Conservation (phyloP, 371 early-diverging fungal species). For the Apophysomyces trapeziformis region DNA sequence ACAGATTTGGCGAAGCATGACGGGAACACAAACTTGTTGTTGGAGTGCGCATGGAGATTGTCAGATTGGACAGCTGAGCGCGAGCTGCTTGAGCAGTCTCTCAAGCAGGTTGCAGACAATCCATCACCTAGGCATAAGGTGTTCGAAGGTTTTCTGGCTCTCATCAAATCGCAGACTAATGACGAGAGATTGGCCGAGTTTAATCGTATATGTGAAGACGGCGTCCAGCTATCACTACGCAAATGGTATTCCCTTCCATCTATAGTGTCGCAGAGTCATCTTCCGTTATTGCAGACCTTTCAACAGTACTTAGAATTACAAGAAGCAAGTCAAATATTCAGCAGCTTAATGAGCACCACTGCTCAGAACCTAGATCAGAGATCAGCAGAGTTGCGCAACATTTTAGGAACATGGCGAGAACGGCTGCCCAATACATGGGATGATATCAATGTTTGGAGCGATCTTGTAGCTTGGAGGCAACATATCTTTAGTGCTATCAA, state of each 20-base stretch:
- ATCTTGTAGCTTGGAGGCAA: conserved; percentile 97
- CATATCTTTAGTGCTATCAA: conserved; percentile 97
- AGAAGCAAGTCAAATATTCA: conserved; percentile 90
- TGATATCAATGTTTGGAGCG: conserved; percentile 97
- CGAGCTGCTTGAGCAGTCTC: conserved; percentile 68
- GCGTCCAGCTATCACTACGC: conserved; percentile 82
- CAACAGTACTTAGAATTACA: conserved; percentile 95
- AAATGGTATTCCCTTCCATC: conserved; percentile 89
- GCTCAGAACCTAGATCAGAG: conserved; percentile 82
- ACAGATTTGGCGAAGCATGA: conserved; percentile 93
- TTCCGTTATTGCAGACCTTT: conserved; percentile 87
- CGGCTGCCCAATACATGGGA: conserved; percentile 97
- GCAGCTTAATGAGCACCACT: conserved; percentile 76
- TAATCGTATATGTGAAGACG: conserved; percentile 83
- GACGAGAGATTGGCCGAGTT: conserved; percentile 74
- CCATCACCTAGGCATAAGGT: conserved; percentile 77
- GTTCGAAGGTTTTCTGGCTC: conserved; percentile 84
- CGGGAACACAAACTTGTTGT: conserved; percentile 76
- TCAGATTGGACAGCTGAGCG: conserved; percentile 89
- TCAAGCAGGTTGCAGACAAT: conserved; percentile 62
- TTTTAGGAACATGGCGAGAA: conserved; percentile 96
- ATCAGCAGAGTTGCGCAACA: conserved; percentile 87
- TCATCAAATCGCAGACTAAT: conserved; percentile 73
- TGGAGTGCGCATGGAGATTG: conserved; percentile 92
- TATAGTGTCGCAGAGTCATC: conserved; percentile 83